Evolutionary conservation across 202 grass and related monocot genomes (phyloP).

Genomic region (Hordeum pubiflorum): DNA sequence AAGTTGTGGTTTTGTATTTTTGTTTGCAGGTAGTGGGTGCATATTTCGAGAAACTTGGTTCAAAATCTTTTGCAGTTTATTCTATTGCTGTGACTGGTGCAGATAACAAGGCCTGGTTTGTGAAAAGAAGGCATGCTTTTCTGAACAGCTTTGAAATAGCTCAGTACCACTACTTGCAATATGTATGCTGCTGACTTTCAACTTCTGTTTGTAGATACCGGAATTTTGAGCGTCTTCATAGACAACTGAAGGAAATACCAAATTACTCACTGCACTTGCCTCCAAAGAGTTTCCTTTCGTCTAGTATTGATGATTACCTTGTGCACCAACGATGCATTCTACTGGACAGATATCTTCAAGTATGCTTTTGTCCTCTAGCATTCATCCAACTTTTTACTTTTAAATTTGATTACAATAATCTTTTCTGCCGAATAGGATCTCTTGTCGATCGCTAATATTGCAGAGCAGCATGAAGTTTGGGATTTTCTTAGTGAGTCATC

Average conservation of each 20-base stretch:
- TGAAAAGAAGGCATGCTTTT: slow-evolving; percentile 95
- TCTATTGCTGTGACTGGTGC: slow-evolving; percentile 87
- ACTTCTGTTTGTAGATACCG: slow-evolving; percentile 62
- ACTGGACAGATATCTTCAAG: slow-evolving; percentile 95
- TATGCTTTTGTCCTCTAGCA: slow-evolving; percentile 35
- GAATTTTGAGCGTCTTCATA: slow-evolving; percentile 94
- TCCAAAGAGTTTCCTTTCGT: slow-evolving; percentile 95
- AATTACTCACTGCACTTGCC: slow-evolving; percentile 96
- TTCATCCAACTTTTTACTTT: slow-evolving; percentile 2
- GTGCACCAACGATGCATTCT: slow-evolving; percentile 97
- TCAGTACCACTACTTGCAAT: background rate
- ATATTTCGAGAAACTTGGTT: slow-evolving; percentile 87
- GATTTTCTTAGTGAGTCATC: slow-evolving; percentile 91
- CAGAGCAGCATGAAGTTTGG: slow-evolving; percentile 96
- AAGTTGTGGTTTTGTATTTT: slow-evolving; percentile 13
- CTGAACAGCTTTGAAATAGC: slow-evolving; percentile 20
- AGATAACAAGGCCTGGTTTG: slow-evolving; percentile 92
- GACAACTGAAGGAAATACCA: slow-evolving; percentile 89
- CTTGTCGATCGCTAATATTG: slow-evolving; percentile 85
- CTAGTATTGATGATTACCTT: slow-evolving; percentile 96
- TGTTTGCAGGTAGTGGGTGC: slow-evolving; percentile 88
- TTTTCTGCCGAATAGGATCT: slow-evolving; percentile 59
- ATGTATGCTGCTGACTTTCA: slow-evolving; percentile 22
- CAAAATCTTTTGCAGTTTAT: slow-evolving; percentile 99
- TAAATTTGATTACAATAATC: slow-evolving; percentile 21